Base-by-base conservation (phyloP, 1,284 basidiomycete species). In the Rhizopogon hawkerae region DNA sequence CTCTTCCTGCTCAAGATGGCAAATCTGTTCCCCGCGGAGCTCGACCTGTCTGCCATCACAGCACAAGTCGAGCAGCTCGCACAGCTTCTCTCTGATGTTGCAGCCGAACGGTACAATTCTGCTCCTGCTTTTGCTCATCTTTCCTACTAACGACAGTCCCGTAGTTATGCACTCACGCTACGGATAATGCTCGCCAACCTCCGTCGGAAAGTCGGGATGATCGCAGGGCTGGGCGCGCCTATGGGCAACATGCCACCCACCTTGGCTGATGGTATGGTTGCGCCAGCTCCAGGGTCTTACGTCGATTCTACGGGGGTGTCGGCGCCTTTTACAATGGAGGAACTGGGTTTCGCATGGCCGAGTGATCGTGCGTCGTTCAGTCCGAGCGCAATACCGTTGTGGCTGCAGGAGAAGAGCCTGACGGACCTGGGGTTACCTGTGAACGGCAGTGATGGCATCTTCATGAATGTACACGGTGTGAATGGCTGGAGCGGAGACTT, bases 1-100 rank as follows among this genome's bases (percentile, higher is more conserved):
- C 78, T 95, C 10, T 95, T 94, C 72, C 70, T 96, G 26, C 77
- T 96, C 55, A 95, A 96, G 70, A 92, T 92, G 80, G 89, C 87
- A 46, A 86, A 83, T 58, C 74, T 92, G 16, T 92, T 92, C 72
- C 88, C 88, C 0, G 68, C 79, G 8, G 89, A 92, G 58, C 71
- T 92, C 43, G 89, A 92, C 63, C 70, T 90, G 31, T 73, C 69
- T 31, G 77, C 78, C 3, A 89, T 92, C 62, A 83, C 79, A 37
- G 73, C 67, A 7, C 89, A 92, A 63, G 89, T 90, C 23, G 89
- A 92, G 64, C 85, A 91, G 65, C 75, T 92, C 44, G 85, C 88
- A 0, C 84, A 89, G 58, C 67, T 92, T 41, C 72, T 92, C 46
- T 87, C 85, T 4, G 89, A 91, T 47, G 89, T 91, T 18, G 87